Base-by-base conservation (phyloP, 768 basidiomycete genomes). In the Coprinellus aureogranulatus region DNA sequence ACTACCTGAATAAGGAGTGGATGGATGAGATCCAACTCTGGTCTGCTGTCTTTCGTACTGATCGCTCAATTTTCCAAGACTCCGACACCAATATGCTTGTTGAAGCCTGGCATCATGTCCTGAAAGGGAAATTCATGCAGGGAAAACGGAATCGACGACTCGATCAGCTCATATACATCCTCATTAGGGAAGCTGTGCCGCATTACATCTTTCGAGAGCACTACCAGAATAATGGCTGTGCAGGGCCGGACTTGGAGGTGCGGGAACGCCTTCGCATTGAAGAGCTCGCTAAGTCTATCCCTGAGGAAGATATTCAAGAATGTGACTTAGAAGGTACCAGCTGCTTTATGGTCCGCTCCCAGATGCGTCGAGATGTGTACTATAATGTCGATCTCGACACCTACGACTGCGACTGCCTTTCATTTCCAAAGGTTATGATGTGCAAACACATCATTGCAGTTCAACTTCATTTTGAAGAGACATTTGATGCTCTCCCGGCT, bases 81-180 rank as follows among this genome's bases (percentile, higher is more conserved):
- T 56, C 45, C 30, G 65, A 69, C 25, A 69, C 68, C 0, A 69
- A 69, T 34, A 69, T 69, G 68, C 61, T 67, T 11, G 56, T 69
- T 25, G 66, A 69, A 54, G 63, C 61, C 52, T 67, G 66, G 68
- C 67, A 68, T 48, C 67, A 67, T 44, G 40, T 71, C 6, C 57
- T 69, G 4, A 71, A 71, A 31, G 53, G 57, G 8, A 68, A 65
- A n/a, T 69, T 72, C 39, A 53, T 70, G 37, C 46, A 64, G 9
- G 67, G 67, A 1, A 57, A 59, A 30, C 60, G 59, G 0, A 71
- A 71, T 46, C 57, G 63, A 23, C 55, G 52, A 2, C 27, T 67
- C 3, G 68, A 69, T 45, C 63, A 65, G n/a, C 58, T 70, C 3
- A 47, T 70, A 1, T 50, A 59, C 45, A 55, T 55, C 4, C 64